phyloP scores from a whole-genome alignment of 768 basidiomycete species.

The Suillus weaverae region DNA sequence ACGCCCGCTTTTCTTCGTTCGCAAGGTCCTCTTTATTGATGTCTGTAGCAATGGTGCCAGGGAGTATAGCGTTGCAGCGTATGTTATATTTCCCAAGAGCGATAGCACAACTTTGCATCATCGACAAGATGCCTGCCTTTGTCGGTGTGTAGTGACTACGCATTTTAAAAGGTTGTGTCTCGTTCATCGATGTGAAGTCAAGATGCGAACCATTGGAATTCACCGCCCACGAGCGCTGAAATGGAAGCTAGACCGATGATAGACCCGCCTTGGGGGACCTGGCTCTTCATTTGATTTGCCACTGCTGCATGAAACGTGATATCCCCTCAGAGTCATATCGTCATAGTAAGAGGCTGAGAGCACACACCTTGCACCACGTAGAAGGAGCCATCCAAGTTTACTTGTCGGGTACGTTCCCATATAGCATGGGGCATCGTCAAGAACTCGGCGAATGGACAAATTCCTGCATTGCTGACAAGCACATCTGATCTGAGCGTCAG shows the following conservation, averaged over 20 bases:
- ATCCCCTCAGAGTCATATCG: conserved; percentile 3
- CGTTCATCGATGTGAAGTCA: neutral
- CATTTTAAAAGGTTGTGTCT: neutral
- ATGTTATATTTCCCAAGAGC: conserved; percentile 78
- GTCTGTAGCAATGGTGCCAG: conserved; percentile 74
- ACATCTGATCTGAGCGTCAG: conserved; percentile 33
- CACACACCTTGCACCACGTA: conserved; percentile 60
- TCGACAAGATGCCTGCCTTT: conserved; percentile 72
- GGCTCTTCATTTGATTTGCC: conserved; percentile 72
- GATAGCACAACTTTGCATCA: conserved; percentile 81
- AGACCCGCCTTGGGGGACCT: conserved; percentile 67
- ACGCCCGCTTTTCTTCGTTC: conserved; percentile 54
- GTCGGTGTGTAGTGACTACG: conserved; percentile 74
- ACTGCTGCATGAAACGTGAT: conserved; percentile 42
- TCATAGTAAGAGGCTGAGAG: neutral
- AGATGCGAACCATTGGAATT: conserved; percentile 54
- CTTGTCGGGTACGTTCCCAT: conserved; percentile 47
- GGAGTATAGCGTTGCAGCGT: conserved; percentile 69
- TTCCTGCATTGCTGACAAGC: conserved; percentile 61
- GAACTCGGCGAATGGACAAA: conserved; percentile 78
- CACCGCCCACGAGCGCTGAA: conserved; percentile 76
- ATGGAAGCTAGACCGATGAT: conserved; percentile 81
- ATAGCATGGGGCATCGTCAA: conserved; percentile 52
- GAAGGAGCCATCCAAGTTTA: conserved; percentile 78
- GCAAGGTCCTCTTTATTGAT: conserved; percentile 78